Evolutionary conservation across 2,329 filamentous ascomycete genomes (phyloP).

Genomic region (Beauveria asiatica): DNA sequence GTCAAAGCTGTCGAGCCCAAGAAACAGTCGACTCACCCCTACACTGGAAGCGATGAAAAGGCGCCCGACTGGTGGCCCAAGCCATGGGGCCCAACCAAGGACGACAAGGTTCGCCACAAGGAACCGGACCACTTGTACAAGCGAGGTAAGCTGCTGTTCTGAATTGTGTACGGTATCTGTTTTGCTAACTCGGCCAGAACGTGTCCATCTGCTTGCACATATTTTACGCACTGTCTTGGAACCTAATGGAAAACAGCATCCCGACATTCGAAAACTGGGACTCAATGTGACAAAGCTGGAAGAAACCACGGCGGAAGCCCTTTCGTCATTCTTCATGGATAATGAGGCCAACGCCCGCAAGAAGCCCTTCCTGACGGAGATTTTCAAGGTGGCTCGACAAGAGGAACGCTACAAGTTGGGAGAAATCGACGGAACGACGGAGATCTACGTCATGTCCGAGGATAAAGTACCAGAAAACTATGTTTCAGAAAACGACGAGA

Average conservation of each 20-base stretch:
- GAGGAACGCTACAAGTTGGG: conserved; percentile 49
- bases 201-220: conserved; percentile 49
- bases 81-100: conserved; percentile 40
- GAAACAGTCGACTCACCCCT: conserved; percentile 68
- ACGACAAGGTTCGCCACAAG: conserved; percentile 54
- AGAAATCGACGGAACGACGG: conserved; percentile 43
- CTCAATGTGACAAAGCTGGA: conserved; percentile 49
- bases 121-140: conserved; percentile 68
- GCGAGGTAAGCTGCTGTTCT: conserved; percentile 40
- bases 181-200: conserved; percentile 34
- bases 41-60: conserved; percentile 55
- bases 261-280: conserved; percentile 42
- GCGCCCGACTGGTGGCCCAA: conserved; percentile 61
- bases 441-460: conserved; percentile 43
- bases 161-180: neutral
- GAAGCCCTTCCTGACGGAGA: conserved; percentile 47
- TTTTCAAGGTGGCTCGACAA: conserved; percentile 50
- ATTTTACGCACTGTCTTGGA: conserved; percentile 50
- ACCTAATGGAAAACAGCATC: conserved; percentile 40
- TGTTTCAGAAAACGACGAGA: conserved; percentile 38
- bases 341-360: conserved; percentile 48
- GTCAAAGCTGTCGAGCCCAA: conserved; percentile 68
- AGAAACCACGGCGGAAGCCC: conserved; percentile 47
- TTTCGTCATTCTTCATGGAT: conserved; percentile 51
- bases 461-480: conserved; percentile 42